phyloP scores from a whole-genome alignment of 345 rosid species.

The Leavenworthia alabamica region DNA sequence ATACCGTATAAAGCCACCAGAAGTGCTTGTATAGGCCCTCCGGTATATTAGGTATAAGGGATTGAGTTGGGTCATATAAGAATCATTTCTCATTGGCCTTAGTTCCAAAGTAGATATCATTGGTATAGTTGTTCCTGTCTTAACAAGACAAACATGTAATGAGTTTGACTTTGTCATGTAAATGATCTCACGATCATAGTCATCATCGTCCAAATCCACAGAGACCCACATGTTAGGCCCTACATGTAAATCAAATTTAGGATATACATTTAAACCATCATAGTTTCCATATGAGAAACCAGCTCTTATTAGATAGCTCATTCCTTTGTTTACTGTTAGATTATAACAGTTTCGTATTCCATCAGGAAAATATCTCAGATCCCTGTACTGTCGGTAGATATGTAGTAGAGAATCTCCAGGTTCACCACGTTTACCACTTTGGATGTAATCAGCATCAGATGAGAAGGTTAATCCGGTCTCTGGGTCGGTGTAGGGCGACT shows the following conservation, averaged over 20 bases:
- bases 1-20: too few species aligned
- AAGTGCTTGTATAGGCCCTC: background rate
- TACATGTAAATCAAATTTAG: conserved; percentile 31
- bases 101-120: conserved; percentile 43
- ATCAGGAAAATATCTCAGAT: conserved; percentile 29
- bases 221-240: conserved; percentile 39
- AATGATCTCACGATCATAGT: conserved; percentile 31
- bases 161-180: conserved; percentile 22
- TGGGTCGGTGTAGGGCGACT: conserved; percentile 13
- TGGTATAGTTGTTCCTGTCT: conserved; percentile 36
- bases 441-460: conserved; percentile 27
- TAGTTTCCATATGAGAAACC: conserved; percentile 41
- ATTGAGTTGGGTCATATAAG: conserved; percentile 1
- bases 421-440: conserved; percentile 19
- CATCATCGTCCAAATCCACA: background rate
- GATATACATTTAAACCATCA: conserved; percentile 19
- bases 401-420: background rate
- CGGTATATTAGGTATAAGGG: conserved; percentile 1
- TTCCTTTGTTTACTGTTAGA: conserved; percentile 11
- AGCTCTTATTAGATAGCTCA: conserved; percentile 32
- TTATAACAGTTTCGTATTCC: conserved; percentile 39
- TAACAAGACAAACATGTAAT: conserved; percentile 43
- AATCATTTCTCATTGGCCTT: conserved; percentile 25
- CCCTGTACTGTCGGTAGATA: background rate
- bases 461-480: conserved; percentile 19